These are phyloP conservation scores for Yarrowia divulgata DNA, from an alignment of 805 yeast species.

Conservation along the genomic window DNA sequence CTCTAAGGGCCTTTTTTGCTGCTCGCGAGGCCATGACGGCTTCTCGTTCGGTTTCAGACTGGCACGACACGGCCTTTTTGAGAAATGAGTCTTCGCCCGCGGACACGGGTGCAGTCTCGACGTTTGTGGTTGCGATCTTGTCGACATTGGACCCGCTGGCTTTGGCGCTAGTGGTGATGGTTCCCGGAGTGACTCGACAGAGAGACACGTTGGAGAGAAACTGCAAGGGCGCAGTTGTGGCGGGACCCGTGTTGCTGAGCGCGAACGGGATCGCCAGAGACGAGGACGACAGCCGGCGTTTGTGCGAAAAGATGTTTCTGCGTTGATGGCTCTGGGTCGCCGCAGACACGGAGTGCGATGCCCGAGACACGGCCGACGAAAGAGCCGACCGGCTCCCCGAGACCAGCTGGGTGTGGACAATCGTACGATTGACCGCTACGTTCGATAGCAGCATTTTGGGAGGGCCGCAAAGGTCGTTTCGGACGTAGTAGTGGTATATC, in stretches of 20 bases:
- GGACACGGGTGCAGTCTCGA: background rate
- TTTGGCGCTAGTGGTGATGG: constrained; percentile 14
- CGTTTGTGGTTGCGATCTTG: background rate
- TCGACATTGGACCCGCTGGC: background rate
- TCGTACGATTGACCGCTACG: constrained; percentile 34
- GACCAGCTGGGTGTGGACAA: constrained; percentile 18
- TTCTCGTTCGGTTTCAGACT: constrained; percentile 28
- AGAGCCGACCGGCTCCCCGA: constrained; percentile 28
- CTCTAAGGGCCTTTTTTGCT: constrained; percentile 27
- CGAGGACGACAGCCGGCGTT: constrained; percentile 31
- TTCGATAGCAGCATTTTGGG: constrained; percentile 36
- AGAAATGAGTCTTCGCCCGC: constrained; percentile 7
- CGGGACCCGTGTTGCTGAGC: constrained; percentile 3
- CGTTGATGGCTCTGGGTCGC: constrained; percentile 1
- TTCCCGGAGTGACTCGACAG: constrained; percentile 18
- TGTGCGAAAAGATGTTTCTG: constrained; percentile 12
- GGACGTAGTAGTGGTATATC: constrained; percentile 10
- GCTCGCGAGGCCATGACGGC: constrained; percentile 25
- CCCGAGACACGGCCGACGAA: constrained; percentile 1
- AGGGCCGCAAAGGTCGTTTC: constrained; percentile 27
- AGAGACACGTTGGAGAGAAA: constrained; percentile 24
- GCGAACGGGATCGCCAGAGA: constrained; percentile 25
- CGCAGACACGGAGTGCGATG: background rate
- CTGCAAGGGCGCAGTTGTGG: constrained; percentile 5
- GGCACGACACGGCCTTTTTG: constrained; percentile 33